Base-by-base conservation (phyloP, 225 moss, liverwort and hornwort species). In the Bryoerythrophyllum caledonicum region DNA sequence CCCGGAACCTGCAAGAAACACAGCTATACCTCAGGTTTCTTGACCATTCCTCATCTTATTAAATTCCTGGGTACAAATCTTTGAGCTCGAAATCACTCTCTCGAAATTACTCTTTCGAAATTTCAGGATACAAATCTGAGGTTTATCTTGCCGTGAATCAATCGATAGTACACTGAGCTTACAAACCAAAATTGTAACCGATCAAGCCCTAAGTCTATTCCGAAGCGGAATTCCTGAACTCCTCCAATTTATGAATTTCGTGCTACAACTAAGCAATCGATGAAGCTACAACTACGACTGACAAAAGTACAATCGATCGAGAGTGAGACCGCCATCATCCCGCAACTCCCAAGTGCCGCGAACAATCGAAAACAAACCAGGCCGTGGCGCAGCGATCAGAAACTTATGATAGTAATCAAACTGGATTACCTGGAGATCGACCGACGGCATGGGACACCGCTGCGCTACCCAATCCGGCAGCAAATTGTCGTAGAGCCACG, bases 371-470 rank as follows among this genome's bases (percentile, higher is more conserved):
- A 55, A 17, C 56, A 70, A 9, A 37, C 37, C 23, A 68, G 12
- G 7, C 4, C 6, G 20, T 2, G 3, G n/a, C n/a, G n/a, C 3
- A 52, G 32, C 12, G 53, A 14, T 23, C 21, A 43, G 58, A 20
- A n/a, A 21, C 14, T 30, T 48, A 21, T 20, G 7, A 1, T 52
- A 23, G 3, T 55, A 15, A 5, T 44, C 43, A 43, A 13, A 10
- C 10, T 15, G 44, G 43, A 41, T 13, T 67, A 85, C 88, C 80
- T 72, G 68, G n/a, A 88, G 73, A 54, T 73, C 13, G 16, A 80
- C 6, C 4, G 82, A 82, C n/a, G 85, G 82, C 80, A 78, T 76
- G 1, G 85, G 85, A 25, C 88, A 88, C 16, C 57, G 80, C 17
- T 85, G 57, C 7, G 26, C 49, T 6, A 73, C 66, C 82, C 78